A percentile compares a stretch with the other conserved stretches of the same genome.
These are phyloP conservation scores for Stellera chamaejasme DNA, from an alignment of 345 rosid species.

Conservation along the genomic window DNA sequence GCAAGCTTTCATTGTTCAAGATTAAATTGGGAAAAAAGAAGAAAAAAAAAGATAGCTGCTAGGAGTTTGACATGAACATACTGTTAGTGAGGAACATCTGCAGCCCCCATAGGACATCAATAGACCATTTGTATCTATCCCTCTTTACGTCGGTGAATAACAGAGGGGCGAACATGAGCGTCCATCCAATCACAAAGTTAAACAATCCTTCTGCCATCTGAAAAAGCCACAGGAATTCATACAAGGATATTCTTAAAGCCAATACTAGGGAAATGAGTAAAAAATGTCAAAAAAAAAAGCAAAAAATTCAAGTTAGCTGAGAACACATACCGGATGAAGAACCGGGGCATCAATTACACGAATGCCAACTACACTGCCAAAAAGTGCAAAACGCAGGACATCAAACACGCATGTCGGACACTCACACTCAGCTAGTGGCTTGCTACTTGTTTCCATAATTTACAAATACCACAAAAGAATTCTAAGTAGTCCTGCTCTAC, in stretches of 20 bases:
- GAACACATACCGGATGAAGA: conserved; percentile 72
- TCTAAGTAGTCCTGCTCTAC: no score
- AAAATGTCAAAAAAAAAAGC: no score
- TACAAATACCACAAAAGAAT: no score
- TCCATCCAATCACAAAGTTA: conserved; percentile 96
- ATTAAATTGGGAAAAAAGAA: no score
- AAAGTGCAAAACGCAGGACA: conserved; percentile 19
- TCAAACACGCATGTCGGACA: conserved; percentile 1
- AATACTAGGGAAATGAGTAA: no score
- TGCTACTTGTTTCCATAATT: no score
- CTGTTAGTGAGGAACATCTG: conserved; percentile 99
- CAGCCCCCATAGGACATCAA: conserved; percentile 71
- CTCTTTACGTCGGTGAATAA: conserved; percentile 77
- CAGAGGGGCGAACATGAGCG: conserved; percentile 94
- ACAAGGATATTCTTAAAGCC: no score
- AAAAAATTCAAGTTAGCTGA: background rate
- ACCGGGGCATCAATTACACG: conserved; percentile 60
- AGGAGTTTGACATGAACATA: conserved; percentile 24
- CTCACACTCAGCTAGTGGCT: no score
- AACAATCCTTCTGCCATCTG: conserved; percentile 91
- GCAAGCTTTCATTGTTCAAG: no score
- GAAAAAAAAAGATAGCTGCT: background rate
- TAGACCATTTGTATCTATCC: conserved; percentile 64
- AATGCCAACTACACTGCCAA: conserved; percentile 76
- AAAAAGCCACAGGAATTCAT: background rate